These are phyloP conservation scores for Diversispora eburnea DNA, from an alignment of 192 early-diverging fungal genomes.

Conservation along the genomic window DNA sequence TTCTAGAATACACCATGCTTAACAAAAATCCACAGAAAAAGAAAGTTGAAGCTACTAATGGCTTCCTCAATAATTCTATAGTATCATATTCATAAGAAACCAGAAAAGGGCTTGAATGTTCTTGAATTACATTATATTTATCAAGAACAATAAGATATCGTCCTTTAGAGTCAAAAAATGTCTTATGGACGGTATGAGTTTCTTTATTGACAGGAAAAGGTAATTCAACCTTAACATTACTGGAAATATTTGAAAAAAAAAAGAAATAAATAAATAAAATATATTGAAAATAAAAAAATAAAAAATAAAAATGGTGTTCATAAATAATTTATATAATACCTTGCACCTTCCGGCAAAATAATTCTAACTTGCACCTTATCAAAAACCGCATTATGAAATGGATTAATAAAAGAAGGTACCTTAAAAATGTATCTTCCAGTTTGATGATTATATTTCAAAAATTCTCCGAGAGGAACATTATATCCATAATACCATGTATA, in stretches of 20 bases:
- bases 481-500: conserved; percentile 96
- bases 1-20: conserved; percentile 50
- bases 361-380: conserved; percentile 65
- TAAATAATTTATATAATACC: conserved; percentile 41
- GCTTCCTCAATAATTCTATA: conserved; percentile 57
- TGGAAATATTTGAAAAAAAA: conserved; percentile 24
- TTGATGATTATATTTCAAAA: conserved; percentile 53
- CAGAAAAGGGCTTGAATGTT: conserved; percentile 49
- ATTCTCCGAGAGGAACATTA: conserved; percentile 64
- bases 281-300: background rate
- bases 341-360: conserved; percentile 89
- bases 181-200: conserved; percentile 52
- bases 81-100: conserved; percentile 54
- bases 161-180: conserved; percentile 91
- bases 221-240: conserved; percentile 61
- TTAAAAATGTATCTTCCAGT: conserved; percentile 57
- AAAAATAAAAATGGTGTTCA: background rate
- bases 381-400: conserved; percentile 60
- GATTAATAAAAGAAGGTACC: conserved; percentile 67
- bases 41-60: conserved; percentile 47
- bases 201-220: conserved; percentile 62
- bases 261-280: background rate
- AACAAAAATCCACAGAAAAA: conserved; percentile 56
- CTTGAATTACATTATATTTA: conserved; percentile 72
- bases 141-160: conserved; percentile 71